Percentiles rank a stretch among this genome's conserved stretches.
Evolutionary conservation across 306 rosid species (phyloP).

Genomic region (Phaseolus lunatus): DNA sequence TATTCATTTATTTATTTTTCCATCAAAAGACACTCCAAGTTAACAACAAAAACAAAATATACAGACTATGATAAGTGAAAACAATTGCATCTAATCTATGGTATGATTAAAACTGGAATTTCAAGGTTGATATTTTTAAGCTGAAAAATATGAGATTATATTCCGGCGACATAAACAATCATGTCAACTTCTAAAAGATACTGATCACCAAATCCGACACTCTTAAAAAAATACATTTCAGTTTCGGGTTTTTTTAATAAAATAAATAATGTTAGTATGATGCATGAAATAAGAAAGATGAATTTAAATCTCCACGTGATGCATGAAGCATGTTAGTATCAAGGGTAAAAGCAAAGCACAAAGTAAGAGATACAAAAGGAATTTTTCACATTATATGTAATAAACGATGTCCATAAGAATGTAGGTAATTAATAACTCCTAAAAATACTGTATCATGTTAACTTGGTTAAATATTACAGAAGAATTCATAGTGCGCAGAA

Average conservation of each 20-base stretch:
- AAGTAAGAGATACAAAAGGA: not conserved
- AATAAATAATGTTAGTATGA: not conserved
- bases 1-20: no score
- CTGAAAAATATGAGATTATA: no score
- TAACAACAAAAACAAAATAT: no score
- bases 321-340: not conserved
- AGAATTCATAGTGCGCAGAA: not conserved
- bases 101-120: no score
- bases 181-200: not conserved
- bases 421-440: not conserved
- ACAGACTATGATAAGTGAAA: no score
- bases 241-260: not conserved
- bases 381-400: not conserved
- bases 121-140: no score
- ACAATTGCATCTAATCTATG: no score
- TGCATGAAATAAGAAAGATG: not conserved
- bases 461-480: not conserved
- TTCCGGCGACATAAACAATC: no score
- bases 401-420: not conserved
- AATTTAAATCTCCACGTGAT: not conserved
- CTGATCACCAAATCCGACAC: not conserved
- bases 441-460: not conserved
- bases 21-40: no score
- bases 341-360: not conserved
- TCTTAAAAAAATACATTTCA: not conserved